Base-by-base conservation (phyloP, 2,329 filamentous ascomycete species). In the Acrocalymma vagum region DNA sequence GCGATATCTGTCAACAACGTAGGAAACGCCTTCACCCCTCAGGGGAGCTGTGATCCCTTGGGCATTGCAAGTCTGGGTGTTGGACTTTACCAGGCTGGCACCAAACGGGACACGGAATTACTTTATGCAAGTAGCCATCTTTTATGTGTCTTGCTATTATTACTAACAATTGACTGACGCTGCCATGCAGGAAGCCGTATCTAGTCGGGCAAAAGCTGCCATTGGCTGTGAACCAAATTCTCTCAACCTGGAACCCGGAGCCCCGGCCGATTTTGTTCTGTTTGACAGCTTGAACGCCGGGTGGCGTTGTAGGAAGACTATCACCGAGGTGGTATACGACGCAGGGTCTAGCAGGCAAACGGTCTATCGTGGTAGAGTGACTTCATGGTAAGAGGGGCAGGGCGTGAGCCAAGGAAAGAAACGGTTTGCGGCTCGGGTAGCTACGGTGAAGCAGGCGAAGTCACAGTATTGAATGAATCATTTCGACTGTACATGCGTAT, bases 1-100 rank as follows among this genome's bases (percentile, higher is more conserved):
- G 82, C 82, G 10, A 76, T 89, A 5, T 80, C 83, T 2, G 76
- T 87, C 24, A 89, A 89, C 58, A 90, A 90, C 55, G 80, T 90
- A 10, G 86, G 86, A 13, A 90, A 90, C 59, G 84, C 86, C 0
- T 89, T 90, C 55, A 89, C 86, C 6, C 86, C 86, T 0, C 81
- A 85, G 57, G 86, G 86, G 0, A 82, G 74, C 13, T 83, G 79
- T 25, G 86, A 89, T 67, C 86, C 86, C 1, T 61, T 90, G 32
- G 73, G 74, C 26, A 69, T 88, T 28, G 84, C 85, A 14, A 82
- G 78, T 50, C 69, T 84, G 36, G 81, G 82, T 1, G 82, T 88
- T 0, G 85, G 83, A 0, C 59, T 89, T 3, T 89, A 89, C 57
- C 85, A 88, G 46, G 79, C 81, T 2, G 85, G 85, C 0, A 86